phyloP scores from a whole-genome alignment of 2,329 filamentous ascomycete species.

The Cryphonectria parasitica region DNA sequence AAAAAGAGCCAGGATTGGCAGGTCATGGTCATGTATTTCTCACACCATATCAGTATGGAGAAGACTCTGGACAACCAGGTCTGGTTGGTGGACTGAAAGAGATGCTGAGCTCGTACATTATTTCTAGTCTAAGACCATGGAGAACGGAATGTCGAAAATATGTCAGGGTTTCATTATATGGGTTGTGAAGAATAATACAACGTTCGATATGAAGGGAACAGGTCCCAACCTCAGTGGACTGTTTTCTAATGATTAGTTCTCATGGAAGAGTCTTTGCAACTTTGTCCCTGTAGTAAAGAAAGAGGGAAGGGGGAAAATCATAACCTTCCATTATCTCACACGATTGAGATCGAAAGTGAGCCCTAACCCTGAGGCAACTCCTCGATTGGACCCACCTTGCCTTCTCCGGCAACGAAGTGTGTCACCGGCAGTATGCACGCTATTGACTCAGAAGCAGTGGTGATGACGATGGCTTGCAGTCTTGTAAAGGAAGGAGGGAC shows the following conservation, averaged over 20 bases:
- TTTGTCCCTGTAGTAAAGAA: too few species aligned
- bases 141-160: neutral
- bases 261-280: too few species aligned
- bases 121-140: neutral
- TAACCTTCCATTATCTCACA: too few species aligned
- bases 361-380: neutral
- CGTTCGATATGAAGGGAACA: too few species aligned
- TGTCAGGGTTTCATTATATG: neutral
- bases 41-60: neutral
- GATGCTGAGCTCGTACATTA: neutral
- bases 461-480: neutral
- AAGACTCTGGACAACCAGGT: neutral
- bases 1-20: neutral
- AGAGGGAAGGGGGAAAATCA: too few species aligned
- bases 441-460: neutral
- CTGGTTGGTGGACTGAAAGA: slow-evolving; percentile 6
- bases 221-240: too few species aligned
- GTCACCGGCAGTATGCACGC: neutral
- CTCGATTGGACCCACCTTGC: neutral
- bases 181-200: too few species aligned
- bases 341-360: too few species aligned
- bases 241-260: too few species aligned
- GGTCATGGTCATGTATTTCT: neutral
- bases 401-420: neutral
- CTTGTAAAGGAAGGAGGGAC: neutral